Evolutionary conservation across 305 asterid species (phyloP), one percentile per base, ranked within the genome.

Genomic region (Fraxinus albicans): DNA sequence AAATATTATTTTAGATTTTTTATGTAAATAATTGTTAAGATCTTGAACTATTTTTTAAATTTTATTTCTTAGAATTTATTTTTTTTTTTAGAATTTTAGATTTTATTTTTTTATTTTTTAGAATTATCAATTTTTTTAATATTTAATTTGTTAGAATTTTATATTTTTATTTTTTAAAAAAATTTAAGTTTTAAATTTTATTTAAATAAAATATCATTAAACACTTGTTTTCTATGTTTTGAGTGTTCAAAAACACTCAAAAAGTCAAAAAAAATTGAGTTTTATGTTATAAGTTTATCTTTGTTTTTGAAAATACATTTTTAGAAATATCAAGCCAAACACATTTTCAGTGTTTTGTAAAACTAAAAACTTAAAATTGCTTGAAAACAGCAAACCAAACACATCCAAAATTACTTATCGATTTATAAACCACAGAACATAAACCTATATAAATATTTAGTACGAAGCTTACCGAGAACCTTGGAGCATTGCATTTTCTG

Each of bases 401-500:
- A 8, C 63, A 50, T 15, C 7, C 67, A n/a, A n/a, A n/a, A 55
- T 55, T 55, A 55, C 27, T 55, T 25, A 55, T 7, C 27, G 0
- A 53, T 58, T 15, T 23, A 19, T 1, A 83, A 65, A 63, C 29
- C 21, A 27, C 7, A 27, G 17, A 47, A 36, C 2, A 35, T 19
- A 55, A 29, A 65, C 60, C 12, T 53, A 76, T 4, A 42, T 17
- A 78, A 83, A 76, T 9, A 85, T 83, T 40, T 72, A 72, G 42
- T 33, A 74, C 76, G 27, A 73, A 80, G 79, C 89, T 82, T 88
- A 95, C 99, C 98, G 85, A 72, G 96, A 79, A 84, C 97, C 96
- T 83, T 84, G 98, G 84, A 89, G 92, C 89, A 91, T 80, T 0
- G 96, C 98, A 87, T 94, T 95, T 83, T 93, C 99, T 78, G 98